Evolutionary conservation across 2,329 filamentous ascomycete genomes (phyloP).

Genomic region (Podosphaera xanthii): DNA sequence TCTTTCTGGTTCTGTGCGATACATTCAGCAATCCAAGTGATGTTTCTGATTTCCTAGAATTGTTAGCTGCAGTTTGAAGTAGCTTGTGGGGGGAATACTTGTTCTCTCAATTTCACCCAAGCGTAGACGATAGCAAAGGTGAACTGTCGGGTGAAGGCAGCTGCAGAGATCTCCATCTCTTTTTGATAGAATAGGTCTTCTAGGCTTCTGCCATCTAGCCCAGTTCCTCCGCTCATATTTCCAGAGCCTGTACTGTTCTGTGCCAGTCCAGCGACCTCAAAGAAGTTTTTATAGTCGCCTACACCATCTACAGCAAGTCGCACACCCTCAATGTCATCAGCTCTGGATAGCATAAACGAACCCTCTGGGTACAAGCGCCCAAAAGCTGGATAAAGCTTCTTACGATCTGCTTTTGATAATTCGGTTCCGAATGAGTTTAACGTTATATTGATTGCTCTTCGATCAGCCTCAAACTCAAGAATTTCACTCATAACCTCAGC

Average conservation of each 20-base stretch:
- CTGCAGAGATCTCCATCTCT: slow-evolving; percentile 96
- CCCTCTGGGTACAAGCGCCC: slow-evolving; percentile 85
- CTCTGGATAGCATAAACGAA: slow-evolving; percentile 78
- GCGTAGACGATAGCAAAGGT: slow-evolving; percentile 87
- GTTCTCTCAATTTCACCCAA: slow-evolving; percentile 92
- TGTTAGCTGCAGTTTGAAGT: slow-evolving; percentile 14
- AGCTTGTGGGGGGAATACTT: slow-evolving; percentile 31
- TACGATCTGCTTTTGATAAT: slow-evolving; percentile 75
- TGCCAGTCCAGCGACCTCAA: slow-evolving; percentile 69
- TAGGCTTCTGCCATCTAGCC: slow-evolving; percentile 64
- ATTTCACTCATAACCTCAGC: slow-evolving; percentile 90
- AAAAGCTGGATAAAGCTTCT: slow-evolving; percentile 87
- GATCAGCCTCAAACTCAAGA: slow-evolving; percentile 87
- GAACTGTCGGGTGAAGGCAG: slow-evolving; percentile 88
- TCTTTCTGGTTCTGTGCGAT: slow-evolving; percentile 99
- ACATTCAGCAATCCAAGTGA: slow-evolving; percentile 98
- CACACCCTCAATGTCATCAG: slow-evolving; percentile 87
- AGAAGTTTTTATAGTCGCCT: slow-evolving; percentile 83
- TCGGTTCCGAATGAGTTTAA: slow-evolving; percentile 97
- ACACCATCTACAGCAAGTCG: slow-evolving; percentile 83
- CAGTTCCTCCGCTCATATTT: slow-evolving; percentile 65
- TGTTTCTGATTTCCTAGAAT: slow-evolving; percentile 84
- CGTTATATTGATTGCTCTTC: slow-evolving; percentile 95
- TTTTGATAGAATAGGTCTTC: slow-evolving; percentile 99
- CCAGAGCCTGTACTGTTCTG: slow-evolving; percentile 51